Conservation (phyloP, 2,329 filamentous ascomycete species). For the Leptodontidium sp. region DNA sequence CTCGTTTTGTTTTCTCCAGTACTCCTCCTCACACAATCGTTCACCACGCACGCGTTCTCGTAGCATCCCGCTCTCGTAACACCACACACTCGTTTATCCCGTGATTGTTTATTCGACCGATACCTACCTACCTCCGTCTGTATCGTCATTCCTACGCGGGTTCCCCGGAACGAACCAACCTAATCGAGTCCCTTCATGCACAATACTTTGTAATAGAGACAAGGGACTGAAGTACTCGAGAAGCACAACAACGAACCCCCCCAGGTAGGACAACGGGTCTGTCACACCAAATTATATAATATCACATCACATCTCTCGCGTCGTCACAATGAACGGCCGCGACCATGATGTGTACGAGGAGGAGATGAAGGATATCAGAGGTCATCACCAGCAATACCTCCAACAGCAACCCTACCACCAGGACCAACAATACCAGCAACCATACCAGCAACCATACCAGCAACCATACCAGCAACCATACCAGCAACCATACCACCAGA, state of each 20-base stretch:
- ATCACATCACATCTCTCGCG: no score
- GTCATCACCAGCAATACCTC: not conserved
- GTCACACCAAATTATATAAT: not conserved
- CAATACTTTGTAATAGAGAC: not conserved
- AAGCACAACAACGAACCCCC: not conserved
- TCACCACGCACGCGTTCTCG: not conserved
- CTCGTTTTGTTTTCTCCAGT: no score
- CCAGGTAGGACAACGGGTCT: not conserved
- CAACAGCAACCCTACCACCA: no score
- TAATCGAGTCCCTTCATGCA: not conserved
- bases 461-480: not conserved
- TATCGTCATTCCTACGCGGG: not conserved
- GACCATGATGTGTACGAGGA: constrained; percentile 4
- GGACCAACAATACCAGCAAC: no score
- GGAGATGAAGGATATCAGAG: constrained; percentile 20
- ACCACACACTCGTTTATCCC: no score
- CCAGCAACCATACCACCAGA: no score
- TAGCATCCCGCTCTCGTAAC: not conserved
- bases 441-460: no score
- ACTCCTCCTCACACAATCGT: constrained; percentile 1
- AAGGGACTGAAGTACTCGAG: not conserved
- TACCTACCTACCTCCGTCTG: not conserved
- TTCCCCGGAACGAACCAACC: not conserved
- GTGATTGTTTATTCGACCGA: no score
- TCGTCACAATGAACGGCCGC: constrained; percentile 8